A percentile compares a stretch with the other conserved stretches of the same genome.
Conservation (phyloP, 163 green algal species). For the Picocystis sp. region DNA sequence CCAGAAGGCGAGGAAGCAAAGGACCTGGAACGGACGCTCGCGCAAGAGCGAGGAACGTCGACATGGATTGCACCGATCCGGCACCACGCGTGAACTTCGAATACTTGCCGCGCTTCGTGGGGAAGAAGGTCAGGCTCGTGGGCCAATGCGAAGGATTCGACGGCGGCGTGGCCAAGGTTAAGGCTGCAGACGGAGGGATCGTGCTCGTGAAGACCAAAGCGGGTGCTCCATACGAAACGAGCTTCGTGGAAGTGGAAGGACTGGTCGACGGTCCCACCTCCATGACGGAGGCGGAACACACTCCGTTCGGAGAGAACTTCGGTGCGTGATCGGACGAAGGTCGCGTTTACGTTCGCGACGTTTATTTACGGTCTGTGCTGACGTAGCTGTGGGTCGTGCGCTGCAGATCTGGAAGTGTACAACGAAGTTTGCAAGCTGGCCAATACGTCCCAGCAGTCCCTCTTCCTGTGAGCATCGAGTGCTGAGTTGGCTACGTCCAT, state of each 20-base stretch:
- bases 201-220: constrained; percentile 9
- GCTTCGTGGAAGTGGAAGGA: constrained; percentile 18
- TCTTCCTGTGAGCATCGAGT: constrained; percentile 2
- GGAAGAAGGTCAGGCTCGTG: constrained; percentile 20
- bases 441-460: not conserved
- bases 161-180: not conserved
- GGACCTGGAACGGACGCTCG: no score
- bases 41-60: no score
- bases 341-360: not conserved
- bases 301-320: constrained; percentile 13
- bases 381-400: not conserved
- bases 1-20: no score
- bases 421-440: constrained; percentile 3
- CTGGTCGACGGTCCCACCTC: constrained; percentile 5
- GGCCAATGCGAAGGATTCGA: constrained; percentile 7
- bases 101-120: constrained; percentile 12
- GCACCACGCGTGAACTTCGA: constrained; percentile 15
- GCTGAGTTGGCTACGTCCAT: no score
- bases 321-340: not conserved
- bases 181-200: constrained; percentile 8
- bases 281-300: constrained; percentile 8
- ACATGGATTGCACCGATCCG: constrained; percentile 16
- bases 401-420: constrained; percentile 5
- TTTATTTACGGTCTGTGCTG: not conserved
- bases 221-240: constrained; percentile 1